A percentile compares a stretch with the other conserved stretches of the same genome.
Conservation (phyloP, 164 flowering plant genomes). For the Santalum album region DNA sequence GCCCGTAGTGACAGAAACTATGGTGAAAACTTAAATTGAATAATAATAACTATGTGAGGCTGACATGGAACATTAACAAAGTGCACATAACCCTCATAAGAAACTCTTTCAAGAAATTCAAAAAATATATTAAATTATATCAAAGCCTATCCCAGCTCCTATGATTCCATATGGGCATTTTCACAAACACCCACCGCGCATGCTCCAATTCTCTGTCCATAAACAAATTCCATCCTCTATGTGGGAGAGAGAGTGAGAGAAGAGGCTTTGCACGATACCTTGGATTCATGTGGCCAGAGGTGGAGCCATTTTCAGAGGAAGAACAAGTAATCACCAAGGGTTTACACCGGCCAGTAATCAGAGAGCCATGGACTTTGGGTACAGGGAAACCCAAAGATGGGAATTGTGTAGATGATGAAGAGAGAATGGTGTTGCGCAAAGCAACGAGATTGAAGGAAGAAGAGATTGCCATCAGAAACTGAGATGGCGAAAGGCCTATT, state of each 20-base stretch:
- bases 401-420: conserved; percentile 18
- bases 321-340: conserved; percentile 22
- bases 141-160: too few species aligned
- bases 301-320: conserved; percentile 28
- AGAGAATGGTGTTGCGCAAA: conserved; percentile 11
- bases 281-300: conserved; percentile 21
- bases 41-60: too few species aligned
- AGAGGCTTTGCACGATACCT: conserved; percentile 21
- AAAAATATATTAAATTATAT: neutral
- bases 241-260: neutral
- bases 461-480: conserved; percentile 29
- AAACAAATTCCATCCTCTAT: too few species aligned
- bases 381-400: conserved; percentile 11
- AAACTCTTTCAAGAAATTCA: neutral
- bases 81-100: too few species aligned
- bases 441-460: conserved; percentile 16
- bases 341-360: conserved; percentile 9
- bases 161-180: conserved; percentile 11
- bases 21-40: too few species aligned
- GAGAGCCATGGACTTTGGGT: neutral
- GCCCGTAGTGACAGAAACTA: too few species aligned
- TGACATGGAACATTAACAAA: too few species aligned
- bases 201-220: too few species aligned
- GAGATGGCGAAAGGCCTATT: too few species aligned
- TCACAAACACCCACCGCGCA: conserved; percentile 13